phyloP scores from a whole-genome alignment of 1,284 basidiomycete species.

The Pulveroboletus sp. region DNA sequence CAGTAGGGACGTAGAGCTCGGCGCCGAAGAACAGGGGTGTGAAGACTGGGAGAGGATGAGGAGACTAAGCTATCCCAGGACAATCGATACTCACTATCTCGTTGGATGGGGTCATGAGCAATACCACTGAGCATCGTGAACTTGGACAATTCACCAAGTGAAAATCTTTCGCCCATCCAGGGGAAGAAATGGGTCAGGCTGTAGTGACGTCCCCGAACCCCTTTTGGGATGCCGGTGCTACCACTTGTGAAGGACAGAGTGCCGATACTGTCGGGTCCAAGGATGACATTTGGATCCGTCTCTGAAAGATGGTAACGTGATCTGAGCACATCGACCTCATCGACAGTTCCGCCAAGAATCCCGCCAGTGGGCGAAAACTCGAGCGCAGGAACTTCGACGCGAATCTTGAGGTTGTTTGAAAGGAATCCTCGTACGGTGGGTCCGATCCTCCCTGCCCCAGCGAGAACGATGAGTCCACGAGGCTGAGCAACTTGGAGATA shows the following conservation, averaged over 20 bases:
- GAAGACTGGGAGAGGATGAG: constrained; percentile 65
- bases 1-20: constrained; percentile 92
- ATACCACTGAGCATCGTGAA: constrained; percentile 99
- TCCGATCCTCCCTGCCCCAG: constrained; percentile 84
- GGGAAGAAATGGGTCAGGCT: constrained; percentile 99
- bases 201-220: constrained; percentile 93
- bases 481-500: constrained; percentile 95
- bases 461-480: constrained; percentile 89
- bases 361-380: constrained; percentile 64
- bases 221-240: constrained; percentile 97
- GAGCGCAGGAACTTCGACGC: constrained; percentile 91
- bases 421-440: constrained; percentile 87
- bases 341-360: constrained; percentile 62
- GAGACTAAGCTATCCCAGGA: constrained; percentile 1
- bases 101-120: constrained; percentile 98
- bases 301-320: constrained; percentile 52
- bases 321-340: constrained; percentile 51
- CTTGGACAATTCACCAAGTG: constrained; percentile 70
- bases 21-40: constrained; percentile 98
- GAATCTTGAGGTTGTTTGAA: constrained; percentile 76
- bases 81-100: constrained; percentile 78
- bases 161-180: constrained; percentile 96
- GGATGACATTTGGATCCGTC: constrained; percentile 74
- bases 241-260: constrained; percentile 98
- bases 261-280: constrained; percentile 94